Conservation (phyloP, 371 early-diverging fungal genomes). For the Choanephora cucurbitarum region DNA sequence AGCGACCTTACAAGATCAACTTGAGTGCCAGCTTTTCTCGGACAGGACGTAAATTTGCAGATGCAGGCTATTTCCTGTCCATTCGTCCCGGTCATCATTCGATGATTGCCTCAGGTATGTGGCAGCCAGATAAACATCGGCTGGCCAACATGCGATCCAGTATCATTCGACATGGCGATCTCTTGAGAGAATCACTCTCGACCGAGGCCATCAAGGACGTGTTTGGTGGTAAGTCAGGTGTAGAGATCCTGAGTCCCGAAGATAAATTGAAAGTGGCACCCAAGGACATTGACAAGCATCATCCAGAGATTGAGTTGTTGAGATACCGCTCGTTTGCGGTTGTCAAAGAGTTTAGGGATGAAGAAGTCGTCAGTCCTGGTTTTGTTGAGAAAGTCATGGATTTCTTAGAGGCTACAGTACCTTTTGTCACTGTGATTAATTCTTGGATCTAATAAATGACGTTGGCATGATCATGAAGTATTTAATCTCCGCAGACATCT, state of each 20-base stretch:
- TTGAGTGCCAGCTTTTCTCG: constrained; percentile 49
- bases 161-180: constrained; percentile 41
- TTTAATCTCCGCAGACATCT: no score
- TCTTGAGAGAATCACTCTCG: constrained; percentile 45
- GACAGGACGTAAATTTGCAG: constrained; percentile 51
- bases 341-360: constrained; percentile 43
- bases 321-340: constrained; percentile 49
- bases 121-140: constrained; percentile 41
- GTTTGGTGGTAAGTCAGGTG: constrained; percentile 45
- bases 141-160: constrained; percentile 43
- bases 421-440: constrained; percentile 58
- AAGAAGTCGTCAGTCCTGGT: constrained; percentile 47
- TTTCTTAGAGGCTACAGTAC: constrained; percentile 53
- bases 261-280: constrained; percentile 33
- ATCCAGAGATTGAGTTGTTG: constrained; percentile 54
- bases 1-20: constrained; percentile 55
- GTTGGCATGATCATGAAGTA: background rate
- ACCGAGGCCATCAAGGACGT: constrained; percentile 45
- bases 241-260: constrained; percentile 32
- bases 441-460: constrained; percentile 37
- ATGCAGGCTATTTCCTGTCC: constrained; percentile 53
- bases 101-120: constrained; percentile 48
- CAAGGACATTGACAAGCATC: constrained; percentile 43
- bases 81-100: constrained; percentile 43
- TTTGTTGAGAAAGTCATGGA: constrained; percentile 48